Conservation (phyloP, 2,329 filamentous ascomycete genomes). For the Aspergillus ibericus region DNA sequence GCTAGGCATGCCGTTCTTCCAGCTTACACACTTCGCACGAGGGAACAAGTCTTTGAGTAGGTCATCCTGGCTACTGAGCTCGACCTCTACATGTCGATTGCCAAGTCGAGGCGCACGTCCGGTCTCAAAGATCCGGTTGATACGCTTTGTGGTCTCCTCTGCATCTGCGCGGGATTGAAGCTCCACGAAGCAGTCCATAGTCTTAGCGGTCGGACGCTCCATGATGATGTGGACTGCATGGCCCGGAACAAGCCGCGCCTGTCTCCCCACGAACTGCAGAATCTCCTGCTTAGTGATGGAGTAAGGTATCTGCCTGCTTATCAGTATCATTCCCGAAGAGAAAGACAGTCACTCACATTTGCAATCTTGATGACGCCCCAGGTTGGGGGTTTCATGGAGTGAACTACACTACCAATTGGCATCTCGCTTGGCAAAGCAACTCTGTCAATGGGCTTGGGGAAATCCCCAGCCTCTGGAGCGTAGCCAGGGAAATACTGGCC, state of each 20-base stretch:
- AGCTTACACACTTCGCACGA: conserved; percentile 51
- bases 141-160: conserved; percentile 35
- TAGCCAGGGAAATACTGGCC: not conserved
- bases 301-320: conserved; percentile 48
- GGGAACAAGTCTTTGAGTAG: conserved; percentile 55
- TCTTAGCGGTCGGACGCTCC: conserved; percentile 59
- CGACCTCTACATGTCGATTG: conserved; percentile 49
- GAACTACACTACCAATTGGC: conserved; percentile 30
- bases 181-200: conserved; percentile 56
- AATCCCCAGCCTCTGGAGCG: not conserved
- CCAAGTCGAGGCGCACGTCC: conserved; percentile 48
- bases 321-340: conserved; percentile 6
- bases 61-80: conserved; percentile 48
- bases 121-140: conserved; percentile 36
- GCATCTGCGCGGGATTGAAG: conserved; percentile 43
- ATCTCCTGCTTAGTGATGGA: conserved; percentile 52
- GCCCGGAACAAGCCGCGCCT: conserved; percentile 44
- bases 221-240: conserved; percentile 58
- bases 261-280: conserved; percentile 47
- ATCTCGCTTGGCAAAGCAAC: conserved; percentile 22
- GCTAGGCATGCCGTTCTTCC: conserved; percentile 40
- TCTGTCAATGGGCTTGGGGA: conserved; percentile 13
- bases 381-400: conserved; percentile 18
- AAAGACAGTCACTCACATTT: conserved; percentile 31
- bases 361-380: conserved; percentile 38